Base-by-base conservation (phyloP, 2,329 filamentous ascomycete genomes). In the Achaetomium macrosporum region DNA sequence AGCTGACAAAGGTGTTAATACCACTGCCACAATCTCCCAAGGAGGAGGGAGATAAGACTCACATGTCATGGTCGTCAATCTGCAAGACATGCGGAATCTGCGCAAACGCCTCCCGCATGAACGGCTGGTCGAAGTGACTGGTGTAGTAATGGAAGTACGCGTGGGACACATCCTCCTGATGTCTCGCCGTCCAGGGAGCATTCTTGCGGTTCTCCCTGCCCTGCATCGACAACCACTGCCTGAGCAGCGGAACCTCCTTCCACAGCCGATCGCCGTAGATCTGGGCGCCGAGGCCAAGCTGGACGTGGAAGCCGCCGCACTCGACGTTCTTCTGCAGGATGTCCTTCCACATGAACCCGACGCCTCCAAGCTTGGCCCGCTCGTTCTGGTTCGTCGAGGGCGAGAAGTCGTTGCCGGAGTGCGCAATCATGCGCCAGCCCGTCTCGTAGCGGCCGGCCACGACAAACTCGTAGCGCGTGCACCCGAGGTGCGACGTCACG, bases 101-200 rank as follows among this genome's bases (percentile, higher is more conserved):
- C 19, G 93, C 93, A 74, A 96, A 99, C 0, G 92, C 91, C 70
- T 99, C 93, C 55, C 93, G 78, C 60, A 99, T 70, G 69, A 95
- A 92, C 7, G 92, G 91, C 70, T 99, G 93, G 66, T 99, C 93
- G 67, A 99, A 97, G 69, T 97, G 92, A 61, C 90, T 96, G 1
- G 91, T 96, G 68, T 99, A 99, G 69, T 96, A 99, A 69, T 99
- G 93, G 70, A 99, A 99, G 73, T 96, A 99, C 8, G 93, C 91
- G 70, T 97, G 91, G 2, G 87, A 85, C 16, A 96, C 90, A 65
- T 99, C 93, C 65, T 99, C 92, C 66, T 99, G 90, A 63, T 97
- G 89, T 46, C 90, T 85, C 3, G 92, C 90, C 8, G 91, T 96
- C 93, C 93, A 99, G 41, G 85, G 79, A 0, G 90, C 85, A 61